Evolutionary conservation across 345 rosid species (phyloP).

Genomic region (Raphanus sativus): DNA sequence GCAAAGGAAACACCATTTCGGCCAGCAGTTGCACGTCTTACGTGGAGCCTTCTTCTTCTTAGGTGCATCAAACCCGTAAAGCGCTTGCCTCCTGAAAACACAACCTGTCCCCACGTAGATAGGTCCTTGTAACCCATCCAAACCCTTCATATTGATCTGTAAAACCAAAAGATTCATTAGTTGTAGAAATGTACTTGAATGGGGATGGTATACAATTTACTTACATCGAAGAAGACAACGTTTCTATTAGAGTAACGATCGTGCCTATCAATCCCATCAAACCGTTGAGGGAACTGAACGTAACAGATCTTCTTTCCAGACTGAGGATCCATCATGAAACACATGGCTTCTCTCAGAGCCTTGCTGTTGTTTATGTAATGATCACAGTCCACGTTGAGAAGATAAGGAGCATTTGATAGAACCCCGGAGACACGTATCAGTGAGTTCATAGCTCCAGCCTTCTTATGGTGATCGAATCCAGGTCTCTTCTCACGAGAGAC

Average conservation of each 20-base stretch:
- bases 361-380: constrained; percentile 94
- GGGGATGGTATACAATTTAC: constrained; percentile 21
- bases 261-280: constrained; percentile 95
- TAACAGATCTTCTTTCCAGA: constrained; percentile 95
- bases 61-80: constrained; percentile 92
- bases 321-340: constrained; percentile 98
- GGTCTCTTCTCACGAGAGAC: constrained; percentile 99
- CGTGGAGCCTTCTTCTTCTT: constrained; percentile 81
- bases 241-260: constrained; percentile 97
- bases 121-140: constrained; percentile 98
- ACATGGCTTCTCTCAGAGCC: constrained; percentile 98
- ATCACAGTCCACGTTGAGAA: constrained; percentile 94
- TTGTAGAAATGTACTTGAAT: background rate
- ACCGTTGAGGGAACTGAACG: constrained; percentile 98
- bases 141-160: constrained; percentile 98
- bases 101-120: constrained; percentile 98
- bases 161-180: constrained; percentile 17
- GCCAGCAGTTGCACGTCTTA: constrained; percentile 97
- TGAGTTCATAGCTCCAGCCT: constrained; percentile 99
- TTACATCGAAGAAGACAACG: constrained; percentile 95
- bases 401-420: constrained; percentile 94
- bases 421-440: constrained; percentile 95
- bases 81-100: constrained; percentile 92
- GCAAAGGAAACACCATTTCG: constrained; percentile 84
- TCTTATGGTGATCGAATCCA: constrained; percentile 96